These are phyloP conservation scores for Botrytis byssoidea DNA, from an alignment of 2,329 filamentous ascomycete genomes.

Conservation along the genomic window DNA sequence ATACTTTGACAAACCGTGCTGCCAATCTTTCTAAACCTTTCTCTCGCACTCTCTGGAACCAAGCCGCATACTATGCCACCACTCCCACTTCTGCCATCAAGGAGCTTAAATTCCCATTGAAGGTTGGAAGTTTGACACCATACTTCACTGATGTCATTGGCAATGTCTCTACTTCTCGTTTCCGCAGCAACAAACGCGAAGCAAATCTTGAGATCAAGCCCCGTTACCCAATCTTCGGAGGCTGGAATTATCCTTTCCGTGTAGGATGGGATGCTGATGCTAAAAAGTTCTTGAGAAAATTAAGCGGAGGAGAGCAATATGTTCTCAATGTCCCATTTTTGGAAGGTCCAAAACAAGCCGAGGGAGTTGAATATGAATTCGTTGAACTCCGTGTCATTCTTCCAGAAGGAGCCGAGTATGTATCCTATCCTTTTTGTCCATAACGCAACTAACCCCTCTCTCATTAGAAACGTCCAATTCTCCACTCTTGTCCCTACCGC, in stretches of 20 bases:
- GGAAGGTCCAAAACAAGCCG: slow-evolving; percentile 81
- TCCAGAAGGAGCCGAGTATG: slow-evolving; percentile 85
- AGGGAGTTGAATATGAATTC: slow-evolving; percentile 83
- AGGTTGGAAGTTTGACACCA: slow-evolving; percentile 74
- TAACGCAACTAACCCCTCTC: slow-evolving; percentile 44
- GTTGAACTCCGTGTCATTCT: slow-evolving; percentile 79
- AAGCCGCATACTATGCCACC: slow-evolving; percentile 67
- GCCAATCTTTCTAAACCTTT: slow-evolving; percentile 74
- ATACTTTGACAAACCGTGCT: slow-evolving; percentile 82
- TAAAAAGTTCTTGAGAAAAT: slow-evolving; percentile 68
- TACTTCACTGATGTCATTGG: slow-evolving; percentile 97
- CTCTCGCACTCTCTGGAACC: slow-evolving; percentile 73
- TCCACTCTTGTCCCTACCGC: slow-evolving; percentile 71
- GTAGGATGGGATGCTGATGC: slow-evolving; percentile 93
- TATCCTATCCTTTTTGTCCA: slow-evolving; percentile 44
- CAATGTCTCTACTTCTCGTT: slow-evolving; percentile 91
- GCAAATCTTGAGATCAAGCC: slow-evolving; percentile 88
- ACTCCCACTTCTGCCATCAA: slow-evolving; percentile 76
- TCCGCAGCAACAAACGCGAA: slow-evolving; percentile 73
- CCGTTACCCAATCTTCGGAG: slow-evolving; percentile 92
- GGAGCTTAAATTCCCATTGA: slow-evolving; percentile 77
- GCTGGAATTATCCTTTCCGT: slow-evolving; percentile 97
- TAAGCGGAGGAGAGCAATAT: slow-evolving; percentile 64
- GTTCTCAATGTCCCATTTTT: slow-evolving; percentile 89
- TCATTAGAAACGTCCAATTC: slow-evolving; percentile 71